Evolutionary conservation across 2,329 filamentous ascomycete genomes (phyloP), one percentile per base, ranked within the genome.

Genomic region (Aureobasidium namibiae): DNA sequence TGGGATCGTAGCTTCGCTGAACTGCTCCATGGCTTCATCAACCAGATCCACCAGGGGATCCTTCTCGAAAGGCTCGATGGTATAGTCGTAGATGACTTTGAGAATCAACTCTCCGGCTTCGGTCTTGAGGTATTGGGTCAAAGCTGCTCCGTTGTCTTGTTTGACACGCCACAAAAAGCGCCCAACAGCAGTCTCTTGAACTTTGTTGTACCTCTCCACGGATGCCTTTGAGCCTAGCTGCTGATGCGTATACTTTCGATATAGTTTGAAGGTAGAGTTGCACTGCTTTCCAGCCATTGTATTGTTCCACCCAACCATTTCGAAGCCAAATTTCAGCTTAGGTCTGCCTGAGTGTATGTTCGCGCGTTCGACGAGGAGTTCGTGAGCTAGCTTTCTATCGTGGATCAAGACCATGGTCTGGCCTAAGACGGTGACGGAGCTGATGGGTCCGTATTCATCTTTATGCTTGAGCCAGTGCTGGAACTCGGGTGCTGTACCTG

Each of bases 41-140:
- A 73, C 72, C 10, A 79, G 60, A 26, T 76, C 68, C 3, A 80
- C 71, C 1, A 80, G 66, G 4, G 75, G 74, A 59, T 81, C 79
- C 13, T 60, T 54, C 1, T 64, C 64, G 11, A 73, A 68, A 1
- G 70, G 64, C 34, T 76, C 73, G 23, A 73, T 68, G 0, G 68
- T 77, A 61, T 81, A 81, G 6, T 77, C 77, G 63, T 78, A 78
- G 4, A 69, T 65, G n/a, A 76, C 71, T 41, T 76, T 74, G n/a
- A 78, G 61, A 26, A 78, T 75, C 13, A 76, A 63, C 0, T 70
- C 70, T 0, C 72, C 75, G 0, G 74, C 71, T 42, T 73, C 67
- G n/a, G 67, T 78, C 59, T 70, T 69, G 8, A 81, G 70, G 48
- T 81, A 77, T 4, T 74, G 60, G 0, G 72, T 38, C 14, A 79